A percentile compares a stretch with the other conserved stretches of the same genome.
Evolutionary conservation across 192 early-diverging fungal genomes (phyloP).

Genomic region (Coemansia sp.): DNA sequence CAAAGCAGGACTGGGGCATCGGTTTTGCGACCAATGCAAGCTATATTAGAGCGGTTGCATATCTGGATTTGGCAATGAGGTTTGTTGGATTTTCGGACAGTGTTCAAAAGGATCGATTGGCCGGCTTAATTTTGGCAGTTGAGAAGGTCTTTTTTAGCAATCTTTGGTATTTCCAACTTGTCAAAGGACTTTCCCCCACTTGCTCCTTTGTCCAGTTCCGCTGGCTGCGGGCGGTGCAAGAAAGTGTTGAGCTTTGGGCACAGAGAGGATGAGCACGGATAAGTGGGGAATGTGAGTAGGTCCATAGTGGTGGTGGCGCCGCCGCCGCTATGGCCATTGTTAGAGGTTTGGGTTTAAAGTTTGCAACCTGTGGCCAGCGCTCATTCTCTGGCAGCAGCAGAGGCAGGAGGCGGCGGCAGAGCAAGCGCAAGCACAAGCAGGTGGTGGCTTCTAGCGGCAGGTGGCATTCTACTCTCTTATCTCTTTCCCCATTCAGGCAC

Average conservation of each 20-base stretch:
- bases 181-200: neutral
- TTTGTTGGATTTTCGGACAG: constrained; percentile 6
- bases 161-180: neutral
- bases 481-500: constrained; percentile 1
- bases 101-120: constrained; percentile 9
- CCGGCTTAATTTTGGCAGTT: constrained; percentile 10
- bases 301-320: neutral
- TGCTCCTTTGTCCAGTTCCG: constrained; percentile 1
- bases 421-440: neutral
- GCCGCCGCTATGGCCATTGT: neutral
- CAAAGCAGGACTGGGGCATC: neutral
- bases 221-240: constrained; percentile 2
- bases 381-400: constrained; percentile 3
- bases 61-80: neutral
- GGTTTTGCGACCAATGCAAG: neutral
- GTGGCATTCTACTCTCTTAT: neutral
- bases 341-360: constrained; percentile 5
- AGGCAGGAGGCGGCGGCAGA: neutral
- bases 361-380: neutral
- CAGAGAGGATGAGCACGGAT: neutral
- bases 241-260: neutral
- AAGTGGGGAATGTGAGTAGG: neutral
- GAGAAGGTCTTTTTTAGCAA: constrained; percentile 1
- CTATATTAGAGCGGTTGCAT: neutral
- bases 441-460: neutral